Conservation (phyloP, 768 basidiomycete genomes). For the Kwoniella sp. region DNA sequence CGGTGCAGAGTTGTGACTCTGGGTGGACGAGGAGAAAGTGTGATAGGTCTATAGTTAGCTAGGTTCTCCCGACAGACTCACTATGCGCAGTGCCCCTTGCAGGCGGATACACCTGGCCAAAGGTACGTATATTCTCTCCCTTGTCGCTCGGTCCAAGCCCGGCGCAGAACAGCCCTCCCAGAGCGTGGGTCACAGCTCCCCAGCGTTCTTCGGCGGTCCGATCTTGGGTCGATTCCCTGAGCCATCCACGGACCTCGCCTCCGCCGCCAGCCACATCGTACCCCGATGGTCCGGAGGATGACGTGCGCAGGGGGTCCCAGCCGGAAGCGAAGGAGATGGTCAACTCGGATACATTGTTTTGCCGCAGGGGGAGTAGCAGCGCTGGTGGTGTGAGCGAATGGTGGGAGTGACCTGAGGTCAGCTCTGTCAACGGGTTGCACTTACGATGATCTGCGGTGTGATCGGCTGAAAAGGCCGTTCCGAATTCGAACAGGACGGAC, state of each 20-base stretch:
- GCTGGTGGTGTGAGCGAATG: constrained; percentile 81
- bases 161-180: constrained; percentile 92
- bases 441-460: no score
- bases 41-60: constrained; percentile 13
- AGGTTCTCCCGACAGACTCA: constrained; percentile 17
- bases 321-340: constrained; percentile 87
- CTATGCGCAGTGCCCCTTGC: constrained; percentile 5
- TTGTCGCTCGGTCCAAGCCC: constrained; percentile 61
- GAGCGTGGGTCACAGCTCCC: constrained; percentile 77
- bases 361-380: constrained; percentile 77
- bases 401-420: constrained; percentile 54
- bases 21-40: constrained; percentile 52
- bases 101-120: constrained; percentile 37
- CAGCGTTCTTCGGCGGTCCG: constrained; percentile 53
- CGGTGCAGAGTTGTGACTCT: constrained; percentile 89
- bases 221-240: constrained; percentile 49
- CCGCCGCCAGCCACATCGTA: constrained; percentile 68
- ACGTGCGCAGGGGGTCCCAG: constrained; percentile 84
- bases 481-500: constrained; percentile 74
- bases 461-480: constrained; percentile 50
- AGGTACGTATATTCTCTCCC: constrained; percentile 26
- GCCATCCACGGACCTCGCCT: constrained; percentile 88
- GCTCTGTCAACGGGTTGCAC: neutral
- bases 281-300: constrained; percentile 64
- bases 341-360: constrained; percentile 79